phyloP scores from a whole-genome alignment of 176 grass and related monocot species.

The Neostapfia colusana region DNA sequence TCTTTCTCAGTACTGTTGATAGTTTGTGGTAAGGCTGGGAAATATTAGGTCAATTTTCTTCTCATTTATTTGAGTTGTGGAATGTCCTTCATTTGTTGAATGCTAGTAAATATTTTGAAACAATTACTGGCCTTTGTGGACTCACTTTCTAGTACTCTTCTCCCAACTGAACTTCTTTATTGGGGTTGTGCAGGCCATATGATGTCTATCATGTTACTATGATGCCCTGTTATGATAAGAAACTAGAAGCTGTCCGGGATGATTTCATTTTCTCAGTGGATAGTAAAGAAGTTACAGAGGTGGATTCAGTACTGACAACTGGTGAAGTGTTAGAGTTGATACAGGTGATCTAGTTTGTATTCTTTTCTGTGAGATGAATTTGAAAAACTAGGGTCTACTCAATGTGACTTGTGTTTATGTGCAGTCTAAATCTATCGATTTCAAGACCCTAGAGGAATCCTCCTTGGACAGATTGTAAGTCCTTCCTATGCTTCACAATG shows the following conservation, averaged over 20 bases:
- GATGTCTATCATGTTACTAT: conserved; percentile 94
- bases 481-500: conserved; percentile 21
- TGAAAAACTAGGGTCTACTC: conserved; percentile 10
- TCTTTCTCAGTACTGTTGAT: background rate
- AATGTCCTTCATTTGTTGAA: background rate
- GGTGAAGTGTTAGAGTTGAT: conserved; percentile 96
- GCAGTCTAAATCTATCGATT: conserved; percentile 84
- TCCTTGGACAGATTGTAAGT: conserved; percentile 79
- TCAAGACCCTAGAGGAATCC: conserved; percentile 78
- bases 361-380: conserved; percentile 7
- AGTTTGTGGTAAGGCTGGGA: background rate
- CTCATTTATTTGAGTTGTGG: background rate
- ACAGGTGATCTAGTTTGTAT: conserved; percentile 52
- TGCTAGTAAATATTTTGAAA: background rate
- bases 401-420: conserved; percentile 42
- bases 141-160: conserved; percentile 8
- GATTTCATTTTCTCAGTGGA: conserved; percentile 83
- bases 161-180: background rate
- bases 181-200: conserved; percentile 42
- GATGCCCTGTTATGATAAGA: conserved; percentile 99
- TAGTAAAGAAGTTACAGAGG: conserved; percentile 71
- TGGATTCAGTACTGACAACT: conserved; percentile 92
- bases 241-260: conserved; percentile 85
- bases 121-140: background rate
- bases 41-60: conserved; percentile 2